Evolutionary conservation across 352 stramenopile species (phyloP).

Genomic region (Hyphochytrium catenoides): DNA sequence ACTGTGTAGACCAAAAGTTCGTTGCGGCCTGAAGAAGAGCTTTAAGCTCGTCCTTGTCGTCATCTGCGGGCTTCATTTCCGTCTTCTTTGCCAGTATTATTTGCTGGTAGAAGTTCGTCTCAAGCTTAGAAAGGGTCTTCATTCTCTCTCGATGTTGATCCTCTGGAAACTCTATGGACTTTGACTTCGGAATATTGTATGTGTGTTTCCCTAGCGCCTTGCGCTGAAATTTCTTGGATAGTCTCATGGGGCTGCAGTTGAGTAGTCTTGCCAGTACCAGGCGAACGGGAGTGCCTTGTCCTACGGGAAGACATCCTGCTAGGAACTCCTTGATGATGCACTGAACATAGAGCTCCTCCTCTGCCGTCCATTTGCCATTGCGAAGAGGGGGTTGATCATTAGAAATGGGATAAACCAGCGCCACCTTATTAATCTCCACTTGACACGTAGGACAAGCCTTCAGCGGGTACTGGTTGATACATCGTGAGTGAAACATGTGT

Average conservation of each 20-base stretch:
- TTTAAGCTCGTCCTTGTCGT: conserved; percentile 31
- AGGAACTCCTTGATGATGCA: conserved; percentile 53
- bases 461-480: conserved; percentile 44
- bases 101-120: conserved; percentile 47
- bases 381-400: conserved; percentile 31
- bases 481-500: conserved; percentile 59
- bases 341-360: conserved; percentile 59
- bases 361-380: conserved; percentile 52
- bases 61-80: conserved; percentile 54
- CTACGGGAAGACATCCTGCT: conserved; percentile 33
- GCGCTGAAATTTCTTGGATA: conserved; percentile 69
- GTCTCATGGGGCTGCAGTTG: conserved; percentile 61
- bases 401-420: conserved; percentile 39
- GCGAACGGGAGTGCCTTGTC: conserved; percentile 49
- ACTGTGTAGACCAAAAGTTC: conserved; percentile 58
- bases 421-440: conserved; percentile 23
- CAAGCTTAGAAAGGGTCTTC: conserved; percentile 33
- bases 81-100: conserved; percentile 46
- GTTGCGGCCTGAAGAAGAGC: conserved; percentile 41
- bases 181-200: conserved; percentile 40
- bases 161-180: conserved; percentile 27
- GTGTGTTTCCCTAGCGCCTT: conserved; percentile 56
- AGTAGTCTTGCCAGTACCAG: conserved; percentile 53
- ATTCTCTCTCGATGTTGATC: conserved; percentile 32
- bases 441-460: conserved; percentile 30